Evolutionary conservation across 768 basidiomycete species (phyloP), one percentile per base, ranked within the genome.

Genomic region (Austroboletus festivus): DNA sequence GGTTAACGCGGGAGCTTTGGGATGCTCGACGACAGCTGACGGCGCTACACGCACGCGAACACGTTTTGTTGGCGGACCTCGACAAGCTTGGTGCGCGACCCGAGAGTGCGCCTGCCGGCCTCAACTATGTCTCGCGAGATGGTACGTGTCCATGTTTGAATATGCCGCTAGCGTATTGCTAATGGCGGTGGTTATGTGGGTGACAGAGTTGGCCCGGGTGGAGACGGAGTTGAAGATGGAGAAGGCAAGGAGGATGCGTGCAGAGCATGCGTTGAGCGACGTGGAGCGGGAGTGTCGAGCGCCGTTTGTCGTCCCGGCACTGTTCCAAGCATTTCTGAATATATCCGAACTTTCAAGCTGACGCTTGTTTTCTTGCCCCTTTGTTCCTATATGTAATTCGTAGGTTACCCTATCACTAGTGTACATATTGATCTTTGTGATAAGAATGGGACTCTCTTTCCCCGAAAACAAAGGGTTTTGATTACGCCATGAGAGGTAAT

Each of bases 221-320:
- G 65, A 75, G 44, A 42, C 39, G 5, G 68, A 77, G 24, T 48
- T 80, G 20, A 61, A 44, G 23, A 51, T 53, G 3, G 78, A 79
- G 60, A 66, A 65, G 13, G 52, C 52, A 38, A 57, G 53, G 44
- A 62, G 78, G 30, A 28, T 61, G n/a, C 71, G 72, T 47, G 73
- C 72, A 3, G 82, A 83, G 51, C 62, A 57, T 12, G 61, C 65
- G 13, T 53, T 82, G 49, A 57, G 54, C 40, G 80, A 81, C 19
- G 66, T 84, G 15, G 66, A 74, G 51, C 64, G 70, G 38, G 82
- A 84, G 58, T 73, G 74, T 44, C 66, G 61, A 44, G 60, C 68
- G 47, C 82, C 81, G 15, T 85, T 83, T 51, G 67, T 82, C 34
- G 79, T 80, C 5, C 80, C 80, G 16, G 77, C 75, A 11, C 59